These are phyloP conservation scores for Exophiala sp. DNA, from an alignment of 2,329 filamentous ascomycete genomes.

Conservation along the genomic window DNA sequence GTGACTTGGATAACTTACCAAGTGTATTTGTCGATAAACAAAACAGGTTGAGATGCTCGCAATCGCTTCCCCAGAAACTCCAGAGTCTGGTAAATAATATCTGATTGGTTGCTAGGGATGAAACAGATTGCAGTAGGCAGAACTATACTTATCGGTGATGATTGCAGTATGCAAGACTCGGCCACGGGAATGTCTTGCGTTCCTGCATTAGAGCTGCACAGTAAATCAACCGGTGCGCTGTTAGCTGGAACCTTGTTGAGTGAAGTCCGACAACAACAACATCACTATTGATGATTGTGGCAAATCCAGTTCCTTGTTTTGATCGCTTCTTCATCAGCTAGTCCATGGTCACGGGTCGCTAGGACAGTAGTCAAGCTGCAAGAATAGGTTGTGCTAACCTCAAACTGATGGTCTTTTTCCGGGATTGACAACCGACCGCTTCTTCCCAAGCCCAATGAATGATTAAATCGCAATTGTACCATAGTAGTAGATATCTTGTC, in stretches of 20 bases:
- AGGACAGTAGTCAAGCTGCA: neutral
- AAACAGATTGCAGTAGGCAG: conserved; percentile 5
- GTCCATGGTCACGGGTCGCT: neutral
- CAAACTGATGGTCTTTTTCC: neutral
- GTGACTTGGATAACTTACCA: too few relatives aligned
- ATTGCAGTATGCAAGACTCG: conserved; percentile 6
- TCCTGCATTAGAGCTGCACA: conserved; percentile 21
- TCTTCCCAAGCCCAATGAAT: neutral
- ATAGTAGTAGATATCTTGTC: neutral
- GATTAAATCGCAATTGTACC: neutral
- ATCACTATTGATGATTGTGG: neutral
- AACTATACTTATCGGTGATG: conserved; percentile 19
- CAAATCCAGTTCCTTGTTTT: neutral
- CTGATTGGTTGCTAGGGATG: conserved; percentile 9
- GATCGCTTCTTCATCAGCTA: neutral
- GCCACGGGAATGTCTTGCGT: conserved; percentile 25
- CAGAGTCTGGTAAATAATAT: neutral
- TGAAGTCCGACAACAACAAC: neutral
- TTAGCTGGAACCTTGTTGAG: neutral
- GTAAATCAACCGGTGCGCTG: conserved; percentile 12
- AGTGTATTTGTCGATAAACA: too few relatives aligned
- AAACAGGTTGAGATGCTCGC: neutral
- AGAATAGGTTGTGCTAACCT: neutral
- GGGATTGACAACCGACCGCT: neutral
- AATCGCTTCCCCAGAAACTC: conserved; percentile 1